Evolutionary conservation across 257 asterid species (phyloP), one percentile per base, ranked within the genome.

Genomic region (Solanum sejunctum): DNA sequence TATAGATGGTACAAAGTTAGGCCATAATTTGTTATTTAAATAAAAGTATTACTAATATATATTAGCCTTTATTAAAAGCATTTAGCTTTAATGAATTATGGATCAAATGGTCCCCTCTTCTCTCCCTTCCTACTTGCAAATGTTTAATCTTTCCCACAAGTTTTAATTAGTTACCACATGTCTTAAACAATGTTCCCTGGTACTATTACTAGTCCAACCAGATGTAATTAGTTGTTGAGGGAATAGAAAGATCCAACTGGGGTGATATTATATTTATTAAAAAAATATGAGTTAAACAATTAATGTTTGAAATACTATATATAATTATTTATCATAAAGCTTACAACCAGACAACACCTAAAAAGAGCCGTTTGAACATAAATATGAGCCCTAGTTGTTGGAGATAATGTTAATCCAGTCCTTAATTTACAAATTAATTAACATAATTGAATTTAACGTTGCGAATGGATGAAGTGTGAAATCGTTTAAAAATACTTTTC

Each of bases 71-170:
- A 84, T 20, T 17, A 88, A 81, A 82, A 17, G 56, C 85, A 43
- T 72, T 51, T 75, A 2, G n/a, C 56, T 20, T 56, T 63, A 21
- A 21, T 70, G 55, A 82, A 86, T 64, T 77, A 81, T 78, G 73
- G 83, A 85, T 88, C 85, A 63, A 83, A 85, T 88, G 92, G 88
- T 85, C 92, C 90, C 92, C 88, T 56, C 45, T 20, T 8, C 2
- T 16, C 51, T 26, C 3, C 23, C 43, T 51, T 23, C 58, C 43
- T 54, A 71, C 69, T 51, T 56, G 73, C 84, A 23, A 77, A 64
- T 67, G 84, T 80, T 83, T 84, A 86, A 67, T 86, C 85, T 23
- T 39, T 55, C 75, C 57, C 84, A 85, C 83, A 85, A 85, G 88
- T 6, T 80, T 80, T 77, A 75, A 26, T 77, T 82, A 15, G 15